These are phyloP conservation scores for Podospora pseudoanserina DNA, from an alignment of 495 filamentous ascomycete species.

Conservation along the genomic window DNA sequence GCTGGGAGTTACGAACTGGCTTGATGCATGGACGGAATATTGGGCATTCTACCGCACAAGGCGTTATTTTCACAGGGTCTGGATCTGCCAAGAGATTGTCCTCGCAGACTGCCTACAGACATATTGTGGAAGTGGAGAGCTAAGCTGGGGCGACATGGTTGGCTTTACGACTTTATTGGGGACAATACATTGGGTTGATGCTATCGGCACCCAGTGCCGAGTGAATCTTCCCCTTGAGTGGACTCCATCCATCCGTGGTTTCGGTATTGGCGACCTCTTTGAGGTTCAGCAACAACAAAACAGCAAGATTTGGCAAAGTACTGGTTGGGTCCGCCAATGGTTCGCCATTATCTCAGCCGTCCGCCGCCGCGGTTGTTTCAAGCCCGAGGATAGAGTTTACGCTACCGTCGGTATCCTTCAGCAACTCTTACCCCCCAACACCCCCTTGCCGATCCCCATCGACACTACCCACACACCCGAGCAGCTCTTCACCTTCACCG, in stretches of 20 bases:
- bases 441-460: constrained; percentile 11
- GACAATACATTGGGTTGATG: constrained; percentile 13
- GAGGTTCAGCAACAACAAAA: constrained; percentile 6
- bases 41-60: constrained; percentile 15
- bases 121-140: constrained; percentile 6
- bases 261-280: constrained; percentile 12
- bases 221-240: neutral
- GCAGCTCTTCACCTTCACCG: constrained; percentile 14
- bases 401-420: constrained; percentile 21
- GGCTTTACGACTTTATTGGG: constrained; percentile 13
- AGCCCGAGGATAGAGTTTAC: constrained; percentile 16
- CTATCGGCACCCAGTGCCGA: neutral
- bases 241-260: neutral
- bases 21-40: constrained; percentile 13
- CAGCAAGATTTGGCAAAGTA: neutral
- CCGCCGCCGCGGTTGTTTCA: constrained; percentile 10
- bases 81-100: constrained; percentile 21
- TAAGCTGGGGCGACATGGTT: constrained; percentile 10
- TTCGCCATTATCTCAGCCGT: constrained; percentile 10
- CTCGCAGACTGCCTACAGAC: constrained; percentile 9
- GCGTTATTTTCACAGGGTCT: constrained; percentile 18
- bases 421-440: constrained; percentile 1
- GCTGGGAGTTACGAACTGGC: neutral
- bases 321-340: constrained; percentile 15
- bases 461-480: constrained; percentile 9